Percentiles rank a stretch among this genome's conserved stretches.
These are phyloP conservation scores for Inga oerstediana DNA, from an alignment of 306 rosid species.

Conservation along the genomic window DNA sequence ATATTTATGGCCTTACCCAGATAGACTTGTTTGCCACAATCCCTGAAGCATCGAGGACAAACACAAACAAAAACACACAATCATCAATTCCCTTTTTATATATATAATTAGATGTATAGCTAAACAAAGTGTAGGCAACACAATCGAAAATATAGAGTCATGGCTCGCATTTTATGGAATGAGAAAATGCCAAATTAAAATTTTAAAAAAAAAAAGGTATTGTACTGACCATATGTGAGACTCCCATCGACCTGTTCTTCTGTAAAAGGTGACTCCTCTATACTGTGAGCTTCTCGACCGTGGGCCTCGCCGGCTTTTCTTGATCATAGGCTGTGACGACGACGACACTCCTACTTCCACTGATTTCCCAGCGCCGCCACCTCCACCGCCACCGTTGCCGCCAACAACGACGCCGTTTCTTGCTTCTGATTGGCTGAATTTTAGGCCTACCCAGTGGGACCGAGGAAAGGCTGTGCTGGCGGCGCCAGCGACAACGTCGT, in stretches of 20 bases:
- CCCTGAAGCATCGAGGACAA: slow-evolving; percentile 61
- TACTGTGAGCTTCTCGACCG: slow-evolving; percentile 96
- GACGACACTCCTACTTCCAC: slow-evolving; percentile 37
- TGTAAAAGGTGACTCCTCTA: slow-evolving; percentile 96
- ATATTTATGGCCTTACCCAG: slow-evolving; percentile 64
- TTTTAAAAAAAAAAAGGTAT: background rate
- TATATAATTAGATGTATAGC: background rate
- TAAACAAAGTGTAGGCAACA: background rate
- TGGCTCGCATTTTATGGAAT: slow-evolving; percentile 10
- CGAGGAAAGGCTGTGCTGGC: slow-evolving; percentile 47
- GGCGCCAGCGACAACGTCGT: slow-evolving; percentile 40
- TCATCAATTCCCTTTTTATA: background rate
- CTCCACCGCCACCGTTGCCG: background rate
- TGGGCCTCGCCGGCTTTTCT: slow-evolving; percentile 95
- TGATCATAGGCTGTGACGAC: slow-evolving; percentile 76
- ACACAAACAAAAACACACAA: background rate
- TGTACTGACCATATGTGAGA: slow-evolving; percentile 88
- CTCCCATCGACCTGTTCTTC: slow-evolving; percentile 99
- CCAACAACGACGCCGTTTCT: background rate
- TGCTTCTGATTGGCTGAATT: slow-evolving; percentile 67
- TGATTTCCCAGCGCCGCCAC: slow-evolving; percentile 40
- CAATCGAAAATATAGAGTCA: background rate
- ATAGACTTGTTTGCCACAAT: slow-evolving; percentile 99
- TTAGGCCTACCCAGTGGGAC: slow-evolving; percentile 95
- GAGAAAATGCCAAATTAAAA: background rate